Percentiles rank a stretch among this genome's conserved stretches.
Evolutionary conservation across 2,329 filamentous ascomycete species (phyloP).

Genomic region (Ophiostoma piceae): DNA sequence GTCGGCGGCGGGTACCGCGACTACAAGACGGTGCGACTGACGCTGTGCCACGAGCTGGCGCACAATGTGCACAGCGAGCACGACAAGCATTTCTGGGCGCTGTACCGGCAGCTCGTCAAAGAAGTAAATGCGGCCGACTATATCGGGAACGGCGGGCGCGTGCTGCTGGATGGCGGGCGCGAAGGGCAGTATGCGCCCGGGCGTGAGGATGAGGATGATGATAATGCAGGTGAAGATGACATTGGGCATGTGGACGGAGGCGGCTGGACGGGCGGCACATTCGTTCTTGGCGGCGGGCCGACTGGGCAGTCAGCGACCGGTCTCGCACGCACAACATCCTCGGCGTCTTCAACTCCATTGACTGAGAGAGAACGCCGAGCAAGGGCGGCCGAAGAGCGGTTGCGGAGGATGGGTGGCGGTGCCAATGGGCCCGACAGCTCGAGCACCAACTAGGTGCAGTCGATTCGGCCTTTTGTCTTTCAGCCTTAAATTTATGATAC

Average conservation of each 20-base stretch:
- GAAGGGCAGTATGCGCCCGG: slow-evolving; percentile 55
- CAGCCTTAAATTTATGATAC: not conserved
- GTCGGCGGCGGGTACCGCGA: slow-evolving; percentile 90
- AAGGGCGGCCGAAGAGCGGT: slow-evolving; percentile 63
- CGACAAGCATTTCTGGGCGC: slow-evolving; percentile 81
- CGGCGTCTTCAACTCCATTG: slow-evolving; percentile 35
- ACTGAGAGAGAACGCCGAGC: slow-evolving; percentile 70
- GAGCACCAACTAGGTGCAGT: not conserved
- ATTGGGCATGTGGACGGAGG: slow-evolving; percentile 61
- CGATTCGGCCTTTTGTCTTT: not conserved
- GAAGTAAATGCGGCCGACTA: slow-evolving; percentile 81
- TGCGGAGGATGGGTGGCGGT: slow-evolving; percentile 40
- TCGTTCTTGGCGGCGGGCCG: slow-evolving; percentile 59
- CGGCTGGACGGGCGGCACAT: slow-evolving; percentile 74
- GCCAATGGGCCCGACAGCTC: not conserved
- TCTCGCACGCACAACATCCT: slow-evolving; percentile 30
- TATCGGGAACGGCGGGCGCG: slow-evolving; percentile 56
- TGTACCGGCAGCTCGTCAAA: slow-evolving; percentile 79
- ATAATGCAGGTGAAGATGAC: slow-evolving; percentile 44
- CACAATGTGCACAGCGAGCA: slow-evolving; percentile 86
- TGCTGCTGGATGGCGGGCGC: slow-evolving; percentile 61
- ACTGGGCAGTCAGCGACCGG: slow-evolving; percentile 28
- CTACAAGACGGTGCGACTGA: slow-evolving; percentile 85
- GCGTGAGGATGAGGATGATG: slow-evolving; percentile 47
- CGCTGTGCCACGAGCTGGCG: slow-evolving; percentile 88